These are phyloP conservation scores for Gossypium stocksii DNA, from an alignment of 345 rosid species.

Conservation along the genomic window DNA sequence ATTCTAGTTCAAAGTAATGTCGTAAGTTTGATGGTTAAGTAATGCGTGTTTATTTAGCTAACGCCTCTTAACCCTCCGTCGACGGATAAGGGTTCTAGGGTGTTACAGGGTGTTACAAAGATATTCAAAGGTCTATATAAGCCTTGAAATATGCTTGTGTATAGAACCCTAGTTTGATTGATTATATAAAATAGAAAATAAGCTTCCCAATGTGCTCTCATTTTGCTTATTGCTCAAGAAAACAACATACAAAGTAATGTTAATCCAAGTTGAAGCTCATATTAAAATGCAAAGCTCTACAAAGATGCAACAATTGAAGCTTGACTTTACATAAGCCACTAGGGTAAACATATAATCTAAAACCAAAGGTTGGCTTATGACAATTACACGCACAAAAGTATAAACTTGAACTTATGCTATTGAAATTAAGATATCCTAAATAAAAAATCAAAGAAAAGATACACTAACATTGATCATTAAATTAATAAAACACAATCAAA, in stretches of 20 bases:
- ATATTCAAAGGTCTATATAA: neutral
- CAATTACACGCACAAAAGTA: neutral
- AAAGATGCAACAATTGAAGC: conserved; percentile 21
- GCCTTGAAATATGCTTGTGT: neutral
- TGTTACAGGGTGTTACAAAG: too few relatives aligned
- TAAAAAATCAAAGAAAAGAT: conserved; percentile 2
- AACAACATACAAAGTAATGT: too few relatives aligned
- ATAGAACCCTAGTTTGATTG: neutral
- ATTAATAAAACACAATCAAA: conserved; percentile 10
- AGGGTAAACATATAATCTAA: neutral
- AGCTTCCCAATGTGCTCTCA: neutral
- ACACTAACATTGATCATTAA: conserved; percentile 7
- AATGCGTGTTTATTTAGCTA: too few relatives aligned
- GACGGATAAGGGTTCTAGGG: too few relatives aligned
- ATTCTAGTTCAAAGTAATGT: too few relatives aligned
- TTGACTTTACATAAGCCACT: conserved; percentile 16
- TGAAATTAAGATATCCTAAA: neutral
- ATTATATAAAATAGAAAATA: neutral
- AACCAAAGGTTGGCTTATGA: conserved; percentile 1
- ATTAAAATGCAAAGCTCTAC: conserved; percentile 12
- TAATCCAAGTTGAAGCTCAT: too few relatives aligned
- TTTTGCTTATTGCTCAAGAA: neutral
- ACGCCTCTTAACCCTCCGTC: too few relatives aligned
- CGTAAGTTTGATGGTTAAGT: too few relatives aligned
- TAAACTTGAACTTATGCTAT: neutral